Conservation (phyloP, 192 early-diverging fungal genomes). For the Glomus cerebriforme region DNA sequence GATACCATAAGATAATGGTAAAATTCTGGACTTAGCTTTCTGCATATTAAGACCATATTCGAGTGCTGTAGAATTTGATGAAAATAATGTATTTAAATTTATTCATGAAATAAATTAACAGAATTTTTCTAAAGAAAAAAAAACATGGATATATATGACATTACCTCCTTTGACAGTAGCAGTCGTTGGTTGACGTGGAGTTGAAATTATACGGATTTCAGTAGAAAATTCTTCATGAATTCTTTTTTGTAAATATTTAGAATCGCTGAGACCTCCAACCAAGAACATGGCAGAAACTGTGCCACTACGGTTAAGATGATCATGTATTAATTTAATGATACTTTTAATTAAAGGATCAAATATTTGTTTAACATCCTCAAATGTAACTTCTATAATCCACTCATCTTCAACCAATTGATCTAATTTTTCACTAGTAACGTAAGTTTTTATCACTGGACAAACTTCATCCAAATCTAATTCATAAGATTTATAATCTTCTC, state of each 20-base stretch:
- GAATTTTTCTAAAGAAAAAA: neutral
- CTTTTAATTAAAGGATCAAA: slow-evolving; percentile 48
- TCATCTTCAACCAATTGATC: neutral
- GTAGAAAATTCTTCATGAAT: slow-evolving; percentile 47
- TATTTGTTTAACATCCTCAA: slow-evolving; percentile 37
- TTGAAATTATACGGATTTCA: slow-evolving; percentile 44
- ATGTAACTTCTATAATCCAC: slow-evolving; percentile 12
- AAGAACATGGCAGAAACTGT: slow-evolving; percentile 48
- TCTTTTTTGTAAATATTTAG: slow-evolving; percentile 47
- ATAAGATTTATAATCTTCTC: neutral
- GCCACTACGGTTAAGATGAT: slow-evolving; percentile 41
- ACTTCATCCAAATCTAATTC: slow-evolving; percentile 1
- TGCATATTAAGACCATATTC: slow-evolving; percentile 35
- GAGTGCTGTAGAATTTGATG: slow-evolving; percentile 41
- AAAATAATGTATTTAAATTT: too few relatives aligned
- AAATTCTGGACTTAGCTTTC: neutral
- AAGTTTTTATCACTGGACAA: neutral
- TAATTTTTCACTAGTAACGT: neutral
- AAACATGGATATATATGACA: neutral
- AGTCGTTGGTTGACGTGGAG: slow-evolving; percentile 52
- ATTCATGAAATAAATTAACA: neutral
- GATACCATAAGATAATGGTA: slow-evolving; percentile 16
- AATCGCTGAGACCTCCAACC: slow-evolving; percentile 52
- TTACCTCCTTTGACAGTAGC: slow-evolving; percentile 47
- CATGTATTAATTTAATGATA: slow-evolving; percentile 45